These are phyloP conservation scores for Ogataea trehalophila DNA, from an alignment of 805 yeast species.

Conservation along the genomic window DNA sequence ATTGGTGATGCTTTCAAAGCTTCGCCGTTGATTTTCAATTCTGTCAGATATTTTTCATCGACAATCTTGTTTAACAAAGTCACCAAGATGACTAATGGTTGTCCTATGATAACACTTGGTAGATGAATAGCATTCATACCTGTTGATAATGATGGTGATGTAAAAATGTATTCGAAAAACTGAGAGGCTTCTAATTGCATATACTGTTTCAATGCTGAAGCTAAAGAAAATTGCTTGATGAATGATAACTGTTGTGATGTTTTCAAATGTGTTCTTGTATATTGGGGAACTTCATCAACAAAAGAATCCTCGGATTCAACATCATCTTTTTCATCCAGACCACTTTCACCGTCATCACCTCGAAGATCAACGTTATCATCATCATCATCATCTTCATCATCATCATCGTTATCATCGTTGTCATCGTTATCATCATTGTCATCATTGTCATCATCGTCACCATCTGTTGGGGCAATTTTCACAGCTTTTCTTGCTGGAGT, in stretches of 20 bases:
- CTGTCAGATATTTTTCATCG: conserved; percentile 34
- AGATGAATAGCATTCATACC: conserved; percentile 40
- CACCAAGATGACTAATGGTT: conserved; percentile 41
- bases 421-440: conserved; percentile 6
- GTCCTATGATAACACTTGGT: conserved; percentile 39
- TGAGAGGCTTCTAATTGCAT: conserved; percentile 16
- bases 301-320: conserved; percentile 2
- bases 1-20: conserved; percentile 38
- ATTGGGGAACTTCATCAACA: conserved; percentile 15
- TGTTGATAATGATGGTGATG: conserved; percentile 29
- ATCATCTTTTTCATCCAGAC: conserved; percentile 4
- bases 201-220: conserved; percentile 29
- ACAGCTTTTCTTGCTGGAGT: not conserved
- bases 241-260: conserved; percentile 24
- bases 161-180: conserved; percentile 20
- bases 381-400: conserved; percentile 6
- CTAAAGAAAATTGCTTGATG: conserved; percentile 34
- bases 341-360: conserved; percentile 4
- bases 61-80: conserved; percentile 37
- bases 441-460: conserved; percentile 2
- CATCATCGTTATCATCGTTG: conserved; percentile 5
- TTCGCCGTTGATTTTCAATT: conserved; percentile 41
- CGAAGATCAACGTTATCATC: not conserved
- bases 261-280: conserved; percentile 3
- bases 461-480: not conserved